Conservation (phyloP, 805 yeast species). For the Ogataea haglerorum region DNA sequence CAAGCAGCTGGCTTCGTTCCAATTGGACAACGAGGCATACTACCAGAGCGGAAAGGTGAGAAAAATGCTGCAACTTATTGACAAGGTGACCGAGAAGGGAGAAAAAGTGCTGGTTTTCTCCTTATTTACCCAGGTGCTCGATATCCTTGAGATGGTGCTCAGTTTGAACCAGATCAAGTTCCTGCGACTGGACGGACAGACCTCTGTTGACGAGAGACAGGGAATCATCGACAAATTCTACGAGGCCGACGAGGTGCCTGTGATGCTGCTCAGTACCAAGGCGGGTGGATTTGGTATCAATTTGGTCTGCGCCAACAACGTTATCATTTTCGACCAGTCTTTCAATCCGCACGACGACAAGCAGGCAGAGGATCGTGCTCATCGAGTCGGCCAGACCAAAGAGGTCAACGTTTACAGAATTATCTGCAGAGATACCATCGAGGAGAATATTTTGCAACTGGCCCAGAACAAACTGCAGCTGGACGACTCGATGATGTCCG, state of each 20-base stretch:
- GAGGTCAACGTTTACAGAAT: conserved; percentile 71
- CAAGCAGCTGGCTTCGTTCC: conserved; percentile 51
- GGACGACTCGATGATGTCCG: conserved; percentile 59
- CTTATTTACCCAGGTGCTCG: conserved; percentile 87
- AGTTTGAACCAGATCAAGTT: conserved; percentile 63
- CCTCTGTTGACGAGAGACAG: conserved; percentile 91
- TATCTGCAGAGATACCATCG: conserved; percentile 73
- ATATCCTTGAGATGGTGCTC: conserved; percentile 76
- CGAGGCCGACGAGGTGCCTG: conserved; percentile 76
- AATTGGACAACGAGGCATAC: conserved; percentile 50
- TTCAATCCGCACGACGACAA: conserved; percentile 98
- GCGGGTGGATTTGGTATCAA: conserved; percentile 99
- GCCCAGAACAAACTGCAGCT: conserved; percentile 90
- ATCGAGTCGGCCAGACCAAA: conserved; percentile 90
- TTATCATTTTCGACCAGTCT: conserved; percentile 86
- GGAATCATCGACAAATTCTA: conserved; percentile 85
- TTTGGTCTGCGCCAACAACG: conserved; percentile 90
- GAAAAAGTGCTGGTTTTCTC: conserved; percentile 81
- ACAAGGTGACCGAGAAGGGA: conserved; percentile 49
- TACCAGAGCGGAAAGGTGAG: conserved; percentile 72
- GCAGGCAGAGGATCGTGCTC: conserved; percentile 98
- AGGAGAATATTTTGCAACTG: conserved; percentile 79
- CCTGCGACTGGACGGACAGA: conserved; percentile 87
- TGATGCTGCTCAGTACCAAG: conserved; percentile 85
- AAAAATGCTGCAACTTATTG: conserved; percentile 54